Evolutionary conservation across 2,329 filamentous ascomycete species (phyloP), one percentile per base, ranked within the genome.

Genomic region (Botrytis medusae): DNA sequence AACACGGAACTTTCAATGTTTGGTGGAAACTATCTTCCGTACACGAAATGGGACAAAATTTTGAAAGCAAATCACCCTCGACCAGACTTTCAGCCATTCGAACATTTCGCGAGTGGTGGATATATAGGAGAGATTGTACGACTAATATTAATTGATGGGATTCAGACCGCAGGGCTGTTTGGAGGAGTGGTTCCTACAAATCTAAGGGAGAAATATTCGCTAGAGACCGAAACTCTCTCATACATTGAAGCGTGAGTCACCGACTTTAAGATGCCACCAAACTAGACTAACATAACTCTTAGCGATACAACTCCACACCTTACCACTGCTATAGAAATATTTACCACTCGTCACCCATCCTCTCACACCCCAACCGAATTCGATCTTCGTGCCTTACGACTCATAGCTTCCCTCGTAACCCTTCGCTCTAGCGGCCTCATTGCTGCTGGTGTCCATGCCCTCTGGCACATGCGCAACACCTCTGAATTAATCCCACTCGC

Each of bases 1-100:
- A 92, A 92, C 80, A 91, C 89, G 0, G 90, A 92, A 80, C 81
- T 91, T 48, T 87, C 89, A 77, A 91, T 92, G 89, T 91, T 91
- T 78, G 90, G 90, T 22, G 82, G 85, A 69, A 86, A 83, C 73
- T 85, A 90, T 67, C 81, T 91, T 40, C 89, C 89, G 10, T 77
- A 87, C 72, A 91, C 89, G 5, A 85, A 84, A 76, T 92, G 90
- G 89, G 90, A 92, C 75, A 79, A 81, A 29, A 79, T 82, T 8
- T 82, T 92, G 22, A 86, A 86, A 63, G 83, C 83, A 2, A 83
- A 81, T 0, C 90, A 90, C 75, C 83, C 86, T 20, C 83, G 84
- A 70, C 89, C 89, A 0, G 85, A 87, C 37, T 90, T 90, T 75
- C 89, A 91, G 76, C 89, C 89, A 0, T 80, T 90, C 18, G 89